These are phyloP conservation scores for Paragyromitra xinjiangensis DNA, from an alignment of 495 filamentous ascomycete genomes.

Conservation along the genomic window DNA sequence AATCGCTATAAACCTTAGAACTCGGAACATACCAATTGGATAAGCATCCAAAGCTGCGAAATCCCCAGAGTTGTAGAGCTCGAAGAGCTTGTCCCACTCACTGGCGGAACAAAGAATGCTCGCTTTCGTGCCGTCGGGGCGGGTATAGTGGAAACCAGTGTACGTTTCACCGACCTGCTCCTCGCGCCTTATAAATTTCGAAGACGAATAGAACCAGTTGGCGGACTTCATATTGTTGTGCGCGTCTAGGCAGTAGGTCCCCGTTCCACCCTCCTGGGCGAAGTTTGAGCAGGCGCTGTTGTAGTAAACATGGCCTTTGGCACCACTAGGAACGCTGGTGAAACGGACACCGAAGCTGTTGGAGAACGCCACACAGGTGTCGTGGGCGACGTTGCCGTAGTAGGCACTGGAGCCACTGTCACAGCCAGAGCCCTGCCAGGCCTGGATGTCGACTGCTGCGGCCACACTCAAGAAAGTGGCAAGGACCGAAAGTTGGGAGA, in stretches of 20 bases:
- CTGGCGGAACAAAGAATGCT: constrained; percentile 5
- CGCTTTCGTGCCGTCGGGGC: not conserved
- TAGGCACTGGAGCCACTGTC: not conserved
- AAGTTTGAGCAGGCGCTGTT: constrained; percentile 15
- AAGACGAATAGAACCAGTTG: constrained; percentile 11
- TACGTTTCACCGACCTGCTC: not conserved
- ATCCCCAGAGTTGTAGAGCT: constrained; percentile 1
- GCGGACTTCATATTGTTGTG: constrained; percentile 17
- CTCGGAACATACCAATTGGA: not conserved
- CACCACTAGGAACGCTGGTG: not conserved
- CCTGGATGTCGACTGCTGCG: constrained; percentile 9
- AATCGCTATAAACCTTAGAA: too few relatives aligned
- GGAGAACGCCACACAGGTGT: constrained; percentile 13
- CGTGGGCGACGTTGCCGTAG: not conserved
- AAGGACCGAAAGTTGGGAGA: not conserved
- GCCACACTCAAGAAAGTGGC: not conserved
- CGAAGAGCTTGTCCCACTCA: constrained; percentile 2
- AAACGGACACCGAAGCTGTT: constrained; percentile 16
- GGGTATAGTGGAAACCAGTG: constrained; percentile 6
- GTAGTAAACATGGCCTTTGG: constrained; percentile 14
- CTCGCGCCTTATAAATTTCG: not conserved
- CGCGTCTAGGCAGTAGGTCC: constrained; percentile 13
- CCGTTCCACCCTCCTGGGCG: constrained; percentile 7
- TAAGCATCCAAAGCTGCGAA: constrained; percentile 2
- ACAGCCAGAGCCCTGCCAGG: constrained; percentile 17